phyloP scores from a whole-genome alignment of 2,329 filamentous ascomycete species.

The Cladophialophora psammophila region DNA sequence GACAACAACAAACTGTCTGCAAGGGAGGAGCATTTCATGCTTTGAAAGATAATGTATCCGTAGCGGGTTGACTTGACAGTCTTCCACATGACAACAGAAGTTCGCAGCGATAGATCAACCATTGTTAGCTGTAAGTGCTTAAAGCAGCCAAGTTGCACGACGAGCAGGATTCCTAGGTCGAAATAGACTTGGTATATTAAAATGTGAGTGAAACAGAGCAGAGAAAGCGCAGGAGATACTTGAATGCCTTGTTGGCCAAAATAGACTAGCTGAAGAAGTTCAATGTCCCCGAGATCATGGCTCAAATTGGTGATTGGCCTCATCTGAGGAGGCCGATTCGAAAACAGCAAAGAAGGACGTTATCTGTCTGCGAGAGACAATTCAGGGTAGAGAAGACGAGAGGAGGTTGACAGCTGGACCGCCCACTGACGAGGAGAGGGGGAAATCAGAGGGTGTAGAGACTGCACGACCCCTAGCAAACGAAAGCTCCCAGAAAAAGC shows the following conservation, averaged over 20 bases:
- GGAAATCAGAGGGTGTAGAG: neutral
- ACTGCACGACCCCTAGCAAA: neutral
- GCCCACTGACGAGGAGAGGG: neutral
- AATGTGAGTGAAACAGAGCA: neutral
- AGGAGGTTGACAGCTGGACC: neutral
- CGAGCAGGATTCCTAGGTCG: neutral
- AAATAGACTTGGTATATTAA: neutral
- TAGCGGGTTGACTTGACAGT: neutral
- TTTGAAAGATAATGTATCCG: neutral
- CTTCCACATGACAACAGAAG: neutral
- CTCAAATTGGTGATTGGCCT: neutral
- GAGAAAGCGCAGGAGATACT: neutral
- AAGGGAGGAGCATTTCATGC: constrained; percentile 4
- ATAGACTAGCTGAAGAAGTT: neutral
- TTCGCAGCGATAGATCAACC: neutral
- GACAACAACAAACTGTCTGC: constrained; percentile 11
- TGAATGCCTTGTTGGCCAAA: neutral
- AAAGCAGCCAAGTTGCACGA: neutral
- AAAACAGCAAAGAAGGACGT: neutral
- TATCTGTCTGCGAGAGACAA: neutral
- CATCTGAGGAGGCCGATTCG: neutral
- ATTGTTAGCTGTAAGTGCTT: neutral
- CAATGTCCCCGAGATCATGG: neutral
- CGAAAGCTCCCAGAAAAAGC: neutral
- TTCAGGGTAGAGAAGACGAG: neutral